Percentiles rank a stretch among this genome's conserved stretches.
phyloP scores from a whole-genome alignment of 495 filamentous ascomycete genomes.

The Symbiotaphrina buchneri region DNA sequence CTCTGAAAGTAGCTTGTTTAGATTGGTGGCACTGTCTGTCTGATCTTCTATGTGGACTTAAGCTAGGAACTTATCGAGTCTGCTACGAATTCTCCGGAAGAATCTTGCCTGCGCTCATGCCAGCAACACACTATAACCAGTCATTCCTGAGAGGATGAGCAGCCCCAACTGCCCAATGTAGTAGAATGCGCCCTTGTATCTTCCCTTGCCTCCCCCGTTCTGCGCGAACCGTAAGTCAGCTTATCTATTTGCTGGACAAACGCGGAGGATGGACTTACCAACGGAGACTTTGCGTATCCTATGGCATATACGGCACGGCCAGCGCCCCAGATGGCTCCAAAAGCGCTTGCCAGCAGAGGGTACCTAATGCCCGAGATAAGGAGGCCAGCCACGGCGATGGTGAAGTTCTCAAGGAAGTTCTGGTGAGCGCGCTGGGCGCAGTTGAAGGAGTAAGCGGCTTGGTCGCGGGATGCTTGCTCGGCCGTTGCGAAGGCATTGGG shows the following conservation, averaged over 20 bases:
- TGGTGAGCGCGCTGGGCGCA: conserved; percentile 18
- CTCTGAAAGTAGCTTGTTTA: too few relatives aligned
- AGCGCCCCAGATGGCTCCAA: conserved; percentile 12
- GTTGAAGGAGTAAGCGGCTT: conserved; percentile 17
- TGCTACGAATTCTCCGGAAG: too few relatives aligned
- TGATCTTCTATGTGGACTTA: too few relatives aligned
- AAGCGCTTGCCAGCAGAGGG: conserved; percentile 8
- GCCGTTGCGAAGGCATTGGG: conserved; percentile 12
- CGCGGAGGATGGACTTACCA: too few relatives aligned
- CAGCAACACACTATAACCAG: conserved; percentile 7
- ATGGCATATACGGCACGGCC: conserved; percentile 13
- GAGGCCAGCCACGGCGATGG: conserved; percentile 8
- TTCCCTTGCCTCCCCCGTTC: conserved; percentile 9
- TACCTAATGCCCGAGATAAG: conserved; percentile 15
- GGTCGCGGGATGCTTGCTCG: conserved; percentile 11
- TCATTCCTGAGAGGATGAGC: conserved; percentile 8
- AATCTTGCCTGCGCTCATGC: too few relatives aligned
- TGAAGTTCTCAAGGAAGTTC: conserved; percentile 18
- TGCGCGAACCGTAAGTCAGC: too few relatives aligned
- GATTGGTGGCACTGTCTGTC: too few relatives aligned
- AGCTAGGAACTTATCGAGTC: too few relatives aligned
- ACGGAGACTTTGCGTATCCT: conserved; percentile 13
- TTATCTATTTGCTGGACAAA: too few relatives aligned
- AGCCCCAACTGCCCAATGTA: conserved; percentile 10
- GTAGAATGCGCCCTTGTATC: conserved; percentile 8